phyloP scores from a whole-genome alignment of 192 early-diverging fungal species.

The Fimicolochytrium jonesii region DNA sequence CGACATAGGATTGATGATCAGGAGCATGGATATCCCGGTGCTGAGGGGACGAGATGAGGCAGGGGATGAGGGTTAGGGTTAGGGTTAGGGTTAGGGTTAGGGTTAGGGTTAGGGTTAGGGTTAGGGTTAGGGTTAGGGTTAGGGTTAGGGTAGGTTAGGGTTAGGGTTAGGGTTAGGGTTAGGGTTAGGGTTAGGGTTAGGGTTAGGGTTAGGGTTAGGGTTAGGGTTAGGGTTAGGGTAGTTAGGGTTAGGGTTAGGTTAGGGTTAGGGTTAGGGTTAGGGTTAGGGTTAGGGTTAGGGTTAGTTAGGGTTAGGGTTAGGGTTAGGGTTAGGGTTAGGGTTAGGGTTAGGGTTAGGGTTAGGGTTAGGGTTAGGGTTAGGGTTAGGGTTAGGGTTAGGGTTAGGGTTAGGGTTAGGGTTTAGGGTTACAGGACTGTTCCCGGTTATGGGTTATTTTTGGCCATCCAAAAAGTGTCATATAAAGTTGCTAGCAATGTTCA shows the following conservation, averaged over 20 bases:
- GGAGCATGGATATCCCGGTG: too few species aligned
- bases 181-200: background rate
- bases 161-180: background rate
- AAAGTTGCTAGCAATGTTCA: too few species aligned
- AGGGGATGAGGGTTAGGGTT: too few species aligned
- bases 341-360: background rate
- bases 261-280: background rate
- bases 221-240: background rate
- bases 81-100: too few species aligned
- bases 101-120: background rate
- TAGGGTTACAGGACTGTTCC: too few species aligned
- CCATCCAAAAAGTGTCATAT: too few species aligned
- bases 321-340: background rate
- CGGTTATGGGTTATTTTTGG: too few species aligned
- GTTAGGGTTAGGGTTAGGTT: too few species aligned
- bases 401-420: background rate
- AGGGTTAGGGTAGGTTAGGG: too few species aligned
- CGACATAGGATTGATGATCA: too few species aligned
- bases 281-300: background rate
- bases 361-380: background rate
- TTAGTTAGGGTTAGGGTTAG: background rate
- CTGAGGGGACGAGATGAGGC: too few species aligned
- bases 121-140: background rate
- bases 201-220: background rate
- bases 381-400: background rate